These are phyloP conservation scores for Sutorius australiensis DNA, from an alignment of 768 basidiomycete genomes.

Conservation along the genomic window DNA sequence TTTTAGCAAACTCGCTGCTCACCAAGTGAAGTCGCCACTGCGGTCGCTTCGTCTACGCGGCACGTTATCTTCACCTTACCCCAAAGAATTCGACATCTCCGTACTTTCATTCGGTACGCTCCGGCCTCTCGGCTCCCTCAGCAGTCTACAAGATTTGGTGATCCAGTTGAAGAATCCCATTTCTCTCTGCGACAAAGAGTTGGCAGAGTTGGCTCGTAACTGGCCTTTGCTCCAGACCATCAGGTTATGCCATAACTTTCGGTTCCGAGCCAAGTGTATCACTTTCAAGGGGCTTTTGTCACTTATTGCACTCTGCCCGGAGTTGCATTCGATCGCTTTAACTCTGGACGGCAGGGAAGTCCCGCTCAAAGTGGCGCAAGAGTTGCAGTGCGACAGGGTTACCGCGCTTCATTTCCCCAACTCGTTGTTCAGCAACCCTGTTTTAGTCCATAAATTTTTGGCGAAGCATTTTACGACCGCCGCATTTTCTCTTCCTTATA, in stretches of 20 bases:
- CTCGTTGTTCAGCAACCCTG: neutral
- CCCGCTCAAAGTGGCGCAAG: neutral
- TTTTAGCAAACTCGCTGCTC: neutral
- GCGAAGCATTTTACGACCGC: neutral
- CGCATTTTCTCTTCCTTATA: too few species aligned
- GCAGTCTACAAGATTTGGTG: neutral
- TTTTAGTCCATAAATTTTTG: neutral
- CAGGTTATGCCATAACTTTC: neutral
- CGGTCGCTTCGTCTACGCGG: neutral
- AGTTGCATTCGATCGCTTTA: neutral
- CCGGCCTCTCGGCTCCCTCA: neutral
- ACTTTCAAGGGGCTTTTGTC: neutral
- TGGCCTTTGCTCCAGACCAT: neutral
- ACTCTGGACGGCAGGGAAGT: neutral
- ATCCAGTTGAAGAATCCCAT: neutral
- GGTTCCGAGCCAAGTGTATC: neutral
- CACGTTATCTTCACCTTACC: too few species aligned
- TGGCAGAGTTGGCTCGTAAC: neutral
- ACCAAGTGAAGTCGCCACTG: neutral
- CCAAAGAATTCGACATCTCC: too few species aligned
- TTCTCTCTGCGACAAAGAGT: neutral
- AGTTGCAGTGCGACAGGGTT: neutral
- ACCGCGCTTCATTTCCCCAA: neutral
- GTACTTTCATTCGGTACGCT: neutral
- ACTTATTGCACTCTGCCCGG: neutral